Evolutionary conservation across 1,139 yeast genomes (phyloP), one percentile per base, ranked within the genome.

Genomic region (Dujonia santamariae): DNA sequence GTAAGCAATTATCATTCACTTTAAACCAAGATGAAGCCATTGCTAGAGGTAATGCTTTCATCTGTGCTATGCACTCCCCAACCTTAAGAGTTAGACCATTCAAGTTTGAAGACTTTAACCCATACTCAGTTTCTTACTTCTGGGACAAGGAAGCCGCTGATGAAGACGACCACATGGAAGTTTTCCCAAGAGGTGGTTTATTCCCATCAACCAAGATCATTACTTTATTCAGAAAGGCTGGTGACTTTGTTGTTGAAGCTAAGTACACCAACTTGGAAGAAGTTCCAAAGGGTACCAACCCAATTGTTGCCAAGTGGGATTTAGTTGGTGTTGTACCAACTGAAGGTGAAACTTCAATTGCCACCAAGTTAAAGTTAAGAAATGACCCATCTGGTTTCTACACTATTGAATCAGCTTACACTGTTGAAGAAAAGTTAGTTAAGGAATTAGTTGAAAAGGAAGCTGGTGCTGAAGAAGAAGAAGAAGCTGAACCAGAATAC

Each of bases 41-140:
- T 62, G 97, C 98, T 43, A 85, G 94, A 67, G 99, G 99, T 74
- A 95, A 96, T 51, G 97, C 99, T 37, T 94, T 92, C 69, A 86
- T 94, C 56, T 92, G 98, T 67, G 99, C 98, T 51, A 86, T 90
- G 69, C 97, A 90, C 76, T 92, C 98, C 20, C 98, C 98, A 67
- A 90, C 97, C 48, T 81, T 92, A 56, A 85, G 98, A 72, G 98
- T 94, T 38, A 85, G 97, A 70, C 97, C 97, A 52, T 92, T 92
- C 83, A 92, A 90, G 71, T 92, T 90, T 59, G 97, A 92, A 72
- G 99, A 92, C 64, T 72, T 82, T 61, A 90, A 90, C 79, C 85
- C 81, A 53, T 78, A 79, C 78, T 80, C 96, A 31, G 97, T 94
- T 48, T 85, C 97, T 35, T 94, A 87, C 79, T 78, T 70, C 67